These are phyloP conservation scores for Epithele typhae DNA, from an alignment of 768 basidiomycete species.

Conservation along the genomic window DNA sequence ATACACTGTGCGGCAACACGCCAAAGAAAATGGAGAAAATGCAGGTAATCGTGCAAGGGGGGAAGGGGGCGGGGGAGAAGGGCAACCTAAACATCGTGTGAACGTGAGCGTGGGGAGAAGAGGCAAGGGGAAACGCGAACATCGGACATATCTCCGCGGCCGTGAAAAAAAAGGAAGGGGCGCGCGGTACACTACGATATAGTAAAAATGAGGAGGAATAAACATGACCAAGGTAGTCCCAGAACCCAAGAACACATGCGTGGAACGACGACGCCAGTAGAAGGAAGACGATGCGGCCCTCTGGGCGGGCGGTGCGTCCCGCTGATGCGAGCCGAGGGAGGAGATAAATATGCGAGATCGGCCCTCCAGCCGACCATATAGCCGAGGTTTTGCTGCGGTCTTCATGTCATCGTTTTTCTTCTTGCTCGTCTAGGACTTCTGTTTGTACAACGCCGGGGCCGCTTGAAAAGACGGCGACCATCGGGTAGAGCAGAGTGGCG, in stretches of 20 bases:
- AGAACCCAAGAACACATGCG: slow-evolving; percentile 39
- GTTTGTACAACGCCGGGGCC: slow-evolving; percentile 26
- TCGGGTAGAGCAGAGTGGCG: slow-evolving; percentile 17
- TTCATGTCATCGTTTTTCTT: slow-evolving; percentile 19
- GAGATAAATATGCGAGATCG: slow-evolving; percentile 21
- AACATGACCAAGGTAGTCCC: slow-evolving; percentile 20
- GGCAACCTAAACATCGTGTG: too few species aligned
- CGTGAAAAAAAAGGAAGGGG: slow-evolving; percentile 12
- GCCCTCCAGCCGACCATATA: slow-evolving; percentile 19
- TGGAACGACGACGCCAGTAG: slow-evolving; percentile 16
- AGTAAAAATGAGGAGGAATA: slow-evolving; percentile 8
- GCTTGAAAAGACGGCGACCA: slow-evolving; percentile 8
- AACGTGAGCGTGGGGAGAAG: neutral
- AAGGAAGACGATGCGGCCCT: slow-evolving; percentile 28
- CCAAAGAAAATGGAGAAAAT: slow-evolving; percentile 3
- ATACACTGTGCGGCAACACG: slow-evolving; percentile 21
- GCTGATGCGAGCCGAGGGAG: slow-evolving; percentile 16
- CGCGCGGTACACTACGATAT: slow-evolving; percentile 14
- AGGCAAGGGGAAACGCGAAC: slow-evolving; percentile 1
- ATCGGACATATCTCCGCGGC: slow-evolving; percentile 12
- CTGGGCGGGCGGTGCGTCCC: slow-evolving; percentile 16
- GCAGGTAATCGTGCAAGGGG: slow-evolving; percentile 8
- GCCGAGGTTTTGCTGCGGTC: slow-evolving; percentile 13
- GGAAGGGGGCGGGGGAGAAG: neutral
- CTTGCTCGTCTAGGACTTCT: slow-evolving; percentile 21